Base-by-base conservation (phyloP, 495 filamentous ascomycete species). In the Hypoxylon cercidicola region DNA sequence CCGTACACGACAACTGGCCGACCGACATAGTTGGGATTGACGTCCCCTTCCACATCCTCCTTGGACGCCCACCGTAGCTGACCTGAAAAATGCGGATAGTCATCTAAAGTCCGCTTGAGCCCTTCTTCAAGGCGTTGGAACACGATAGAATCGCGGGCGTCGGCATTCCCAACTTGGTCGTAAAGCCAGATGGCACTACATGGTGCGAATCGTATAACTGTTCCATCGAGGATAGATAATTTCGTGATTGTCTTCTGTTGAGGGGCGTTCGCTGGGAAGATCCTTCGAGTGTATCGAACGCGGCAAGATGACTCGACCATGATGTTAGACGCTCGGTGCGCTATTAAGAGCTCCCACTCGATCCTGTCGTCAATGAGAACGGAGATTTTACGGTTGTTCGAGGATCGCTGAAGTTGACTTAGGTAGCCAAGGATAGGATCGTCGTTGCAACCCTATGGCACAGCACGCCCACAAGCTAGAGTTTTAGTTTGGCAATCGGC, bases 131-230 rank as follows among this genome's bases (percentile, higher is more conserved):
- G 45, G 44, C 66, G 74, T n/a, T 66, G 25, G 6, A 72, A 63
- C 18, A 72, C 48, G 2, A 18, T 19, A 2, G 64, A 55, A 25
- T 71, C 49, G 16, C 49, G 56, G 16, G 62, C 55, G 11, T 74
- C 57, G 16, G 62, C 47, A 0, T 45, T 66, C 15, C 55, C 49
- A 1, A 62, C 53, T 64, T 64, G 64, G 35, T 77, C 68, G 40
- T 73, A 79, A 7, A 75, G 67, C 75, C 77, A 80, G 30, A 79
- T 74, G 9, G 74, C 78, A 19, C 73, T 71, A 35, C 74, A 75
- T 15, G 66, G 40, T 15, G 77, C 43, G 35, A 76, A 79, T 13
- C 64, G 48, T 9, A 71, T 64, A 12, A 69, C 66, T 0, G 74
- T 68, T 19, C 72, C 73, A 50, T 80, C 79, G 19, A 75, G 50